Conservation (phyloP, 1,284 basidiomycete species). For the Earliella scabrosa region DNA sequence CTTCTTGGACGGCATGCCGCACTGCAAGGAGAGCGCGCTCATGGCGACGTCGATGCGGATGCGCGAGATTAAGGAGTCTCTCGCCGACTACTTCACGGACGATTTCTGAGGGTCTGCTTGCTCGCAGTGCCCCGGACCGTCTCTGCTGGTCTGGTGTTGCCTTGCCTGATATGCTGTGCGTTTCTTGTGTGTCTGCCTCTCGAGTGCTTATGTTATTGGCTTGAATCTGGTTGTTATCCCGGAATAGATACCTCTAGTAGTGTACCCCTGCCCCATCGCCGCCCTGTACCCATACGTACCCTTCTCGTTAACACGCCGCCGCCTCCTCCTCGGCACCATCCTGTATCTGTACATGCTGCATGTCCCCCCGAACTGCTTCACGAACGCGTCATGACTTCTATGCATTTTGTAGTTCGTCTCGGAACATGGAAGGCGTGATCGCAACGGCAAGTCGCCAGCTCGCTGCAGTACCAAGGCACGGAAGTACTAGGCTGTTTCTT, state of each 20-base stretch:
- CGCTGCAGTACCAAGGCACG: too few relatives aligned
- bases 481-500: too few relatives aligned
- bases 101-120: slow-evolving; percentile 28
- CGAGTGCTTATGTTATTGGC: neutral
- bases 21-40: slow-evolving; percentile 38
- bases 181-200: neutral
- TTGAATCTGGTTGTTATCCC: neutral
- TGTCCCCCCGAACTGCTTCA: too few relatives aligned
- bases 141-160: too few relatives aligned
- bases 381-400: neutral
- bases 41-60: slow-evolving; percentile 33
- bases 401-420: neutral
- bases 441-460: too few relatives aligned
- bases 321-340: neutral
- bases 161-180: neutral
- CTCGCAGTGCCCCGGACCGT: neutral
- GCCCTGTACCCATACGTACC: neutral
- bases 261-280: neutral
- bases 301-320: neutral
- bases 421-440: slow-evolving; percentile 35
- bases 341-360: neutral
- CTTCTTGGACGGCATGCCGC: slow-evolving; percentile 43
- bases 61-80: slow-evolving; percentile 36
- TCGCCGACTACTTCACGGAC: slow-evolving; percentile 39
- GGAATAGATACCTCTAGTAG: slow-evolving; percentile 8